A percentile compares a stretch with the other conserved stretches of the same genome.
These are phyloP conservation scores for Penicillium sp. DNA, from an alignment of 2,329 filamentous ascomycete genomes.

Conservation along the genomic window DNA sequence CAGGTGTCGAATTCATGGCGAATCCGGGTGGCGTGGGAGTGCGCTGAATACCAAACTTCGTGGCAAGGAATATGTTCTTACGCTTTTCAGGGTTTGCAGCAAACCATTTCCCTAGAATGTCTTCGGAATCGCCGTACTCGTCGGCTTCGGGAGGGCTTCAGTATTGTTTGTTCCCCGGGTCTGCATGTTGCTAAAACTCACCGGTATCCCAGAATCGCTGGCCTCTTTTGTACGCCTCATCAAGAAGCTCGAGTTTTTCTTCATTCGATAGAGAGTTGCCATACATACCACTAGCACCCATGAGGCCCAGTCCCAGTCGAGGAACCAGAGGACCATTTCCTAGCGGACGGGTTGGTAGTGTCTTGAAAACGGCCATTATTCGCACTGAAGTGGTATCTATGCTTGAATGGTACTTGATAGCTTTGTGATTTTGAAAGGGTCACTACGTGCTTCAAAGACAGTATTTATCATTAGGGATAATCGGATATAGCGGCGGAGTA, in stretches of 20 bases:
- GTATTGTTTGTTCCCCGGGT: neutral
- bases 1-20: constrained; percentile 37
- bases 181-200: constrained; percentile 12
- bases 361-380: constrained; percentile 5
- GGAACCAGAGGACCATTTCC: constrained; percentile 31
- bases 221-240: constrained; percentile 47
- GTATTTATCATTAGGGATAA: neutral
- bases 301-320: constrained; percentile 29
- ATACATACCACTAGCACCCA: constrained; percentile 32
- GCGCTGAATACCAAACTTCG: constrained; percentile 48
- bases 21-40: constrained; percentile 6
- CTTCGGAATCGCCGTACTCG: constrained; percentile 50
- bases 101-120: constrained; percentile 52
- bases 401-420: neutral
- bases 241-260: constrained; percentile 47
- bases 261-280: constrained; percentile 37
- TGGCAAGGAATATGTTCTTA: constrained; percentile 53
- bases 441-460: neutral
- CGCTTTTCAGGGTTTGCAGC: constrained; percentile 42
- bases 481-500: constrained; percentile 11
- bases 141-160: constrained; percentile 17
- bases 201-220: constrained; percentile 47
- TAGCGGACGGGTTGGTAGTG: constrained; percentile 25
- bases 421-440: neutral
- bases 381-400: neutral